Evolutionary conservation across 1,139 yeast species (phyloP).

Genomic region (Blastobotrys proliferans): DNA sequence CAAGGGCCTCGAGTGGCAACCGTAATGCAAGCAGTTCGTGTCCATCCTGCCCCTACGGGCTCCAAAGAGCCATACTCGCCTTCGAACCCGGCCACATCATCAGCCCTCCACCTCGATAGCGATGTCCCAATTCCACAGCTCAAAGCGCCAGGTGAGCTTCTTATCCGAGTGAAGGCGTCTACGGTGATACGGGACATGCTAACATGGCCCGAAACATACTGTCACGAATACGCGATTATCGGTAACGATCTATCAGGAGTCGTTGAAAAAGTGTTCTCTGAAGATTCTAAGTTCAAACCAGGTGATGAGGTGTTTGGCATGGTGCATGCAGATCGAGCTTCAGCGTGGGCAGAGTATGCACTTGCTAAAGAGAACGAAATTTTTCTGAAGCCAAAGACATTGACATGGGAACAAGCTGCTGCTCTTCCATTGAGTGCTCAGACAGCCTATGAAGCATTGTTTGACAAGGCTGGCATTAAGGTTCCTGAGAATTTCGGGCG

Average conservation of each 20-base stretch:
- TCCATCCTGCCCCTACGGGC: too few species aligned
- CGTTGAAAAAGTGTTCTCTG: neutral
- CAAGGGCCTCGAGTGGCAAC: too few species aligned
- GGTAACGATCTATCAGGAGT: neutral
- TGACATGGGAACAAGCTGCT: neutral
- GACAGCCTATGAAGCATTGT: conserved; percentile 3
- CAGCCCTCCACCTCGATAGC: neutral
- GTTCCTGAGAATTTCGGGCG: neutral
- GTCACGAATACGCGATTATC: neutral
- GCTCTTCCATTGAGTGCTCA: neutral
- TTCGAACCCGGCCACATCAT: neutral
- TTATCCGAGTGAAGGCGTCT: neutral
- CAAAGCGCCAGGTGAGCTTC: neutral
- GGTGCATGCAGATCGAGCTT: neutral
- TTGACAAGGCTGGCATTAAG: neutral
- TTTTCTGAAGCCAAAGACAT: neutral
- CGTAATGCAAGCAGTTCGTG: too few species aligned
- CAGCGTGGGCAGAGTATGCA: neutral
- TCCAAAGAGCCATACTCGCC: conserved; percentile 3
- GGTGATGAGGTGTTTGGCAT: conserved; percentile 1
- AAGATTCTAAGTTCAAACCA: neutral
- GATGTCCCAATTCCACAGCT: conserved; percentile 1
- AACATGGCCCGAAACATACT: neutral
- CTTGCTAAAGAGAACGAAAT: neutral
- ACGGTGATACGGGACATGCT: neutral